A percentile compares a stretch with the other conserved stretches of the same genome.
phyloP scores from a whole-genome alignment of 1,284 basidiomycete genomes.

The Lentinus polychrous region DNA sequence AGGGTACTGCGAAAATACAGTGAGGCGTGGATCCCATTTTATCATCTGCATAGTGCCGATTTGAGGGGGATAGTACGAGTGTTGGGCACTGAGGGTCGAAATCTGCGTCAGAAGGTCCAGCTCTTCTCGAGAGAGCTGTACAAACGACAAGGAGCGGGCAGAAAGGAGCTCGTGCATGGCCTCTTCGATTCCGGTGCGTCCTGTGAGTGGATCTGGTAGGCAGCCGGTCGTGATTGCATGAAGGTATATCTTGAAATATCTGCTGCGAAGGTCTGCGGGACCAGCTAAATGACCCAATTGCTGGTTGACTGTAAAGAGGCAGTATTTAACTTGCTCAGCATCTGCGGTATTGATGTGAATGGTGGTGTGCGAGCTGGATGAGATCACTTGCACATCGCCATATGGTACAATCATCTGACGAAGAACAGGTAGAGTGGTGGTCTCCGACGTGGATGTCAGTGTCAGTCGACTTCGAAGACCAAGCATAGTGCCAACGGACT shows the following conservation, averaged over 20 bases:
- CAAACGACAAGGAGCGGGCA: slow-evolving; percentile 31
- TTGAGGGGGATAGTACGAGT: neutral
- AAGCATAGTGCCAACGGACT: slow-evolving; percentile 31
- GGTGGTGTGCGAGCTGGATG: neutral
- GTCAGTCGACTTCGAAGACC: slow-evolving; percentile 35
- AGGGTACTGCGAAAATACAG: neutral
- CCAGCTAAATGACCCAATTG: slow-evolving; percentile 32
- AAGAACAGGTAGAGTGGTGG: neutral
- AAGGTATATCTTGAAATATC: slow-evolving; percentile 35
- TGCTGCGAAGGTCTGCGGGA: slow-evolving; percentile 25
- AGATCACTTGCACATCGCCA: neutral
- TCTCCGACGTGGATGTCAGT: slow-evolving; percentile 15
- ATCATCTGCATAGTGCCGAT: neutral
- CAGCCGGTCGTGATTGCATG: slow-evolving; percentile 38
- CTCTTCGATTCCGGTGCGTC: slow-evolving; percentile 38
- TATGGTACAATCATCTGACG: neutral
- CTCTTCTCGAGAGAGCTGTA: neutral
- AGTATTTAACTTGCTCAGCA: neutral
- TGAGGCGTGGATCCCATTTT: neutral
- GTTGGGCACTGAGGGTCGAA: neutral
- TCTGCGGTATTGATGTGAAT: neutral
- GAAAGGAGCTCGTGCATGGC: slow-evolving; percentile 33
- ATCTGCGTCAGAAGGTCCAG: neutral
- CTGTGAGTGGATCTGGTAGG: slow-evolving; percentile 38
- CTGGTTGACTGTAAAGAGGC: slow-evolving; percentile 17